phyloP scores from a whole-genome alignment of 2,329 filamentous ascomycete species.

The Trichophyton verrucosum region DNA sequence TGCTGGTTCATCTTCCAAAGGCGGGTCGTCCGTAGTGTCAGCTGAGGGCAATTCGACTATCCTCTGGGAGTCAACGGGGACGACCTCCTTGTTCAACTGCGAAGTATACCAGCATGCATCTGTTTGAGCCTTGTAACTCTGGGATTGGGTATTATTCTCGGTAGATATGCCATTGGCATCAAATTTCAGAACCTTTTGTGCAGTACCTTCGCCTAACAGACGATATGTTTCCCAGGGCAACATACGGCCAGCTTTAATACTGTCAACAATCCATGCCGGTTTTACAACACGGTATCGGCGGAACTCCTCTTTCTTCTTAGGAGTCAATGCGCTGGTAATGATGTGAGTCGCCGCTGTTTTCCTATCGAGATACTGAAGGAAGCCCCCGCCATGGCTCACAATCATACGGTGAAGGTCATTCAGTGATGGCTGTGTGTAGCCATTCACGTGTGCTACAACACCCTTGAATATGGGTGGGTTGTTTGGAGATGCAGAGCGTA shows the following conservation, averaged over 20 bases:
- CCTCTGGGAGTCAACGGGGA: not conserved
- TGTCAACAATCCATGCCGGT: conserved; percentile 88
- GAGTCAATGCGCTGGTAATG: conserved; percentile 77
- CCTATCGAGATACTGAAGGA: conserved; percentile 84
- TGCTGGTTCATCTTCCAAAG: not conserved
- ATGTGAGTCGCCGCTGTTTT: conserved; percentile 96
- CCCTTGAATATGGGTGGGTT: conserved; percentile 82
- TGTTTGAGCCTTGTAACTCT: conserved; percentile 69
- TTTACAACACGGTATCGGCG: conserved; percentile 81
- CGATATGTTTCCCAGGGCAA: conserved; percentile 79
- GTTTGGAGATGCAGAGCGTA: conserved; percentile 55
- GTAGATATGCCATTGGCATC: conserved; percentile 49
- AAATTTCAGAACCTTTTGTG: conserved; percentile 64
- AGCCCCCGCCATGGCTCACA: conserved; percentile 85
- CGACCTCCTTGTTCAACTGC: conserved; percentile 41
- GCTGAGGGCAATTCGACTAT: not conserved
- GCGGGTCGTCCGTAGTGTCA: not conserved
- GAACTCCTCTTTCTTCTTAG: conserved; percentile 87
- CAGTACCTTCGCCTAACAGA: conserved; percentile 69
- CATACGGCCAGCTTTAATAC: conserved; percentile 64
- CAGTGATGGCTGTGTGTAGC: conserved; percentile 88
- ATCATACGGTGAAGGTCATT: conserved; percentile 80
- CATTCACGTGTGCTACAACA: conserved; percentile 81
- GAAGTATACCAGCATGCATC: conserved; percentile 70
- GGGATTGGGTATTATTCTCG: conserved; percentile 47